Conservation (phyloP, 1,139 yeast genomes). For the Suhomyces bribrorum region DNA sequence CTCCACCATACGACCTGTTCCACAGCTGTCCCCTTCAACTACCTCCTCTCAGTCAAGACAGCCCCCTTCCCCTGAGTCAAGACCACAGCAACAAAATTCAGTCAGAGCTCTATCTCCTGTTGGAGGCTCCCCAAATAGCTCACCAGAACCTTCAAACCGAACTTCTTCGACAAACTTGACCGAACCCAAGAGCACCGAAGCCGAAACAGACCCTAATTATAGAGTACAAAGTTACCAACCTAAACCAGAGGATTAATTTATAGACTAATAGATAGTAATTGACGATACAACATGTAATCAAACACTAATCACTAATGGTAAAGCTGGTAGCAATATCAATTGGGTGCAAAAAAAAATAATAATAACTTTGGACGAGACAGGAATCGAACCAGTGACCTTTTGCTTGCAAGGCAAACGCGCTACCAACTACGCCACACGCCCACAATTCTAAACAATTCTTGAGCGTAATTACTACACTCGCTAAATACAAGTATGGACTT, state of each 20-base stretch:
- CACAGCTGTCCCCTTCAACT: slow-evolving; percentile 1
- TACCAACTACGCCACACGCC: slow-evolving; percentile 77
- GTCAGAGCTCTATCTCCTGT: not conserved
- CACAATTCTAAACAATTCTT: slow-evolving; percentile 16
- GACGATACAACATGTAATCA: no score
- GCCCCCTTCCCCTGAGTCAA: not conserved
- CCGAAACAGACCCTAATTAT: not conserved
- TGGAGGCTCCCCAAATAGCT: slow-evolving; percentile 1
- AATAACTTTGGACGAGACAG: slow-evolving; percentile 68
- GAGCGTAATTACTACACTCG: not conserved
- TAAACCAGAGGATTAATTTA: not conserved
- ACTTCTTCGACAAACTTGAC: not conserved
- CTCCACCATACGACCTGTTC: slow-evolving; percentile 12
- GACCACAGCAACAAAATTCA: not conserved
- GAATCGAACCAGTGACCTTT: slow-evolving; percentile 69
- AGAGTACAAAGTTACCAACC: not conserved
- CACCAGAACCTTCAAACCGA: no score
- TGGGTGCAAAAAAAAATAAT: slow-evolving; percentile 3
- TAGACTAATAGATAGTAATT: slow-evolving; percentile 5
- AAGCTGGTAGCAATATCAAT: no score
- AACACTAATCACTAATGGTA: no score
- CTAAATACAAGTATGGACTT: not conserved
- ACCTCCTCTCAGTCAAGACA: not conserved
- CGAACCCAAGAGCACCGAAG: not conserved
- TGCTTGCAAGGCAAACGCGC: slow-evolving; percentile 71